phyloP scores from a whole-genome alignment of 768 basidiomycete genomes.

The Suillus paluster region DNA sequence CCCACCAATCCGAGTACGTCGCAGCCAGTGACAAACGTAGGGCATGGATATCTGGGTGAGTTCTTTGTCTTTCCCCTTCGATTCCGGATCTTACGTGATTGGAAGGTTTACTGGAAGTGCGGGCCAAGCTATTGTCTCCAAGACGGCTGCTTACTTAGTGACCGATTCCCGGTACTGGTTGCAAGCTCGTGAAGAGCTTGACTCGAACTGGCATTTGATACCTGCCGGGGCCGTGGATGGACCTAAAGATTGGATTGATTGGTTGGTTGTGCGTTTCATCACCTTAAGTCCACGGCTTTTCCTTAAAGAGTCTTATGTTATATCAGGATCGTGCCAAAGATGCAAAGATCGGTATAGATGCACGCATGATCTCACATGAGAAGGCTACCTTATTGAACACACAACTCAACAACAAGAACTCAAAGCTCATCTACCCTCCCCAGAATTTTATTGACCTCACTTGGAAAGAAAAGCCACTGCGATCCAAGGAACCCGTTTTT shows the following conservation, averaged over 20 bases:
- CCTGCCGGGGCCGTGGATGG: constrained; percentile 54
- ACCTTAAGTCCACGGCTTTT: constrained; percentile 8
- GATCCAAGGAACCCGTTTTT: constrained; percentile 67
- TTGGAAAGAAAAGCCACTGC: constrained; percentile 78
- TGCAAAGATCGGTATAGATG: constrained; percentile 78
- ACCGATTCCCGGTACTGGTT: constrained; percentile 86
- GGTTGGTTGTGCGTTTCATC: constrained; percentile 58
- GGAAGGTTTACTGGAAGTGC: constrained; percentile 65
- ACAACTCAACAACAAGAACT: constrained; percentile 54
- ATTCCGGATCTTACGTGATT: constrained; percentile 17
- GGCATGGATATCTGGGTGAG: constrained; percentile 78
- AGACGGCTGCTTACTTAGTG: constrained; percentile 69
- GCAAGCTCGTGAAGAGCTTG: constrained; percentile 73
- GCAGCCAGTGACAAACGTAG: constrained; percentile 75
- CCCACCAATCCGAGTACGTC: constrained; percentile 85
- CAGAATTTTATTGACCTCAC: constrained; percentile 84
- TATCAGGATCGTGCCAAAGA: constrained; percentile 45
- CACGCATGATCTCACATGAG: constrained; percentile 79
- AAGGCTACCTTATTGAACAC: constrained; percentile 64
- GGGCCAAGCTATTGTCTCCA: constrained; percentile 73
- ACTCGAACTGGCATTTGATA: constrained; percentile 74
- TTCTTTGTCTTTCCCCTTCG: constrained; percentile 34
- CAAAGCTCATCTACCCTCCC: constrained; percentile 78
- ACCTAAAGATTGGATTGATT: constrained; percentile 80
- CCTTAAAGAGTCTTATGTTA: neutral